Conservation (phyloP, 768 basidiomycete genomes). For the Lentinula guzmanii region DNA sequence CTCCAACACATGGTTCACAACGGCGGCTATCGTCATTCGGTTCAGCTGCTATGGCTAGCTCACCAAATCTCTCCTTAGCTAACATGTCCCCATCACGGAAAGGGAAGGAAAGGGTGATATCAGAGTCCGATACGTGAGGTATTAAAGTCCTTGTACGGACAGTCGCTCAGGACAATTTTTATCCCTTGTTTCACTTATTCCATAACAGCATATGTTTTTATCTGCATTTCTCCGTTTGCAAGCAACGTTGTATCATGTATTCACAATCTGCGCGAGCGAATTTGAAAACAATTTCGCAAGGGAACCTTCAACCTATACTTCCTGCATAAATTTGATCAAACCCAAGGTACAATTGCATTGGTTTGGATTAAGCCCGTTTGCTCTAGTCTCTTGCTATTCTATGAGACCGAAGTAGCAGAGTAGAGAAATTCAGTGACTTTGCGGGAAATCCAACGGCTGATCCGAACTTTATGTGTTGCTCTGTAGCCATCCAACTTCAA, state of each 20-base stretch:
- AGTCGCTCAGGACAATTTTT: background rate
- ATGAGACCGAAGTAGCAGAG: background rate
- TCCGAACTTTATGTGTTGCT: background rate
- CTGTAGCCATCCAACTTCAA: too few species aligned
- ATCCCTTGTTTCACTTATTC: background rate
- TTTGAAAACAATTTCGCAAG: background rate
- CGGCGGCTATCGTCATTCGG: conserved; percentile 34
- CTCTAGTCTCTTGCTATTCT: background rate
- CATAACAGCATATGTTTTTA: background rate
- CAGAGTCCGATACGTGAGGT: background rate
- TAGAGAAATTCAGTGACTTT: background rate
- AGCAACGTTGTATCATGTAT: background rate
- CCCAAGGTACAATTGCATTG: background rate
- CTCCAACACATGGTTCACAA: conserved; percentile 18
- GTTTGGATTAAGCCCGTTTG: background rate
- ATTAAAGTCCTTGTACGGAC: background rate
- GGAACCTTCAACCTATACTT: background rate
- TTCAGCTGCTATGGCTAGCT: conserved; percentile 28
- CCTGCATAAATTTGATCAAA: background rate
- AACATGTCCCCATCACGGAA: conserved; percentile 32
- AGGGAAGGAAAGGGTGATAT: conserved; percentile 37
- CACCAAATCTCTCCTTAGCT: conserved; percentile 28
- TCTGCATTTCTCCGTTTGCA: background rate
- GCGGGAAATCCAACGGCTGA: background rate
- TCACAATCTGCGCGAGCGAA: background rate